Base-by-base conservation (phyloP, 148 eudicot genomes). In the Diospyros lotus region DNA sequence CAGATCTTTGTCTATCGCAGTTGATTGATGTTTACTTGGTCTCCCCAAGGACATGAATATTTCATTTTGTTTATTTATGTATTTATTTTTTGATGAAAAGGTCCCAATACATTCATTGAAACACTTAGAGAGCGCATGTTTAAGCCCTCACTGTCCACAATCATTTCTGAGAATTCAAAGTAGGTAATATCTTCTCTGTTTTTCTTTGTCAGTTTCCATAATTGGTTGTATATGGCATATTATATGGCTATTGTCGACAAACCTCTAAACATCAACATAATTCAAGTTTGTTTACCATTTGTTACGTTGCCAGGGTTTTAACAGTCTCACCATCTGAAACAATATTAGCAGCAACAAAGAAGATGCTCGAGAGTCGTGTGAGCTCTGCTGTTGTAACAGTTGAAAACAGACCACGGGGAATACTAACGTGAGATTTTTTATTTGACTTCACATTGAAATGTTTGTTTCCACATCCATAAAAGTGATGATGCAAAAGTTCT, bases 111-210 rank as follows among this genome's bases (percentile, higher is more conserved):
- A 52, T 95, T 95, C 78, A 79, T 95, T 76, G 99, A 92, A 75
- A 83, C 96, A 56, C 83, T 95, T 66, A 84, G 94, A 75, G 99
- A 95, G 69, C 85, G 86, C 48, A 80, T 95, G 79, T 90, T 95
- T 77, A 92, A 80, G 80, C 99, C 99, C 46, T 88, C 96, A 40
- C 77, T 95, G 86, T 92, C 97, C 18, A 95, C 94, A 56, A 85
- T 91, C 66, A 89, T 95, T 76, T 68, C 98, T 45, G 97, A 90
- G 81, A 91, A 88, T 88, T 84, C 96, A 90, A 95, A 89, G 98
- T 95, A 95, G 97, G 96, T 92, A 91, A 91, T 89, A 89, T 78
- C 81, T 77, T 81, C 83, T 79, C 82, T 70, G 73, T 64, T 64
- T 48, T 55, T 14, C 2, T 83, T 55, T 58, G 14, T 5, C 18